Evolutionary conservation across 164 flowering plant species (phyloP), one percentile per base, ranked within the genome.

Genomic region (Paratinospora sagittata): DNA sequence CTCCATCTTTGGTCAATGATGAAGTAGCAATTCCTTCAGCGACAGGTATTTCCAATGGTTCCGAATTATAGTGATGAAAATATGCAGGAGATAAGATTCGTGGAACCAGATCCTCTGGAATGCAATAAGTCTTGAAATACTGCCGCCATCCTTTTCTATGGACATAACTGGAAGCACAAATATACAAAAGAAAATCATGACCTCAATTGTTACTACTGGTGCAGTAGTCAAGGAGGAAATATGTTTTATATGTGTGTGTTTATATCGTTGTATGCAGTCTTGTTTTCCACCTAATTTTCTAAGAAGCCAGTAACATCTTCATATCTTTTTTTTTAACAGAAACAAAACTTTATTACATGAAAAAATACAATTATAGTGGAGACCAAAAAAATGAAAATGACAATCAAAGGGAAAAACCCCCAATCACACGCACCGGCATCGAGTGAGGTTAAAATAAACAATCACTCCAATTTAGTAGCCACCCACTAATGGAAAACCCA

Each of bases 31-130:
- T 62, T 71, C 75, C 84, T 73, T 24, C 72, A 60, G 80, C 88
- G 72, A 65, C 76, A 24, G 81, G 45, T 41, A 58, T 36, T 69
- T 81, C 72, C 10, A 72, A 71, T 47, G 79, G 80, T 58, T 90
- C 91, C 23, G 88, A 85, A 84, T 90, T 92, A 74, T 95, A 95
- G 70, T 95, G 99, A 81, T 92, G 94, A 84, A 95, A 95, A 81
- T 95, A 95, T 72, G 99, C 99, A 70, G 99, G 99, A 70, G 99
- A 95, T 24, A 95, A 64, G 55, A 95, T 81, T 7, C 99, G 96
- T 26, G 99, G 99, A 45, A 95, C 95, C 76, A 95, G 76, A 78
- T 95, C 99, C 79, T 95, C 99, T n/a, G 99, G 99, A 70, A 95
- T 95, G 84, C 99, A 95, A 80, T 90, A 95, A 65, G 89, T 90